These are phyloP conservation scores for Arthrinium puccinioides DNA, from an alignment of 2,329 filamentous ascomycete species.

Conservation along the genomic window DNA sequence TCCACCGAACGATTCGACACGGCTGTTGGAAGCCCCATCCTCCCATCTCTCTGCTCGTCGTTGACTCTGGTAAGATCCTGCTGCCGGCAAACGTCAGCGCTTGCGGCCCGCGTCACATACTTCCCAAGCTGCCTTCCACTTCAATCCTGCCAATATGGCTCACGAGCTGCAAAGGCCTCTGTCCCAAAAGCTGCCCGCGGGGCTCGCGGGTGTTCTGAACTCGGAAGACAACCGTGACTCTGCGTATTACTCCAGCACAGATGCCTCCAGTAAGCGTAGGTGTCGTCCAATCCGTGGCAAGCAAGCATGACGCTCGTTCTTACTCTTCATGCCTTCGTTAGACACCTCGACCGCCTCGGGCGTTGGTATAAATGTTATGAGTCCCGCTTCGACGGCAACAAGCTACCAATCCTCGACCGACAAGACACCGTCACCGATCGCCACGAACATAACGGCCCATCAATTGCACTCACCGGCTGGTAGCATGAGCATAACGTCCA, in stretches of 20 bases:
- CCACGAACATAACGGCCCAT: conserved; percentile 42
- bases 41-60: too few species aligned
- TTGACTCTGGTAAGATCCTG: too few species aligned
- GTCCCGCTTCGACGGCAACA: conserved; percentile 29
- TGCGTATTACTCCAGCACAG: conserved; percentile 42
- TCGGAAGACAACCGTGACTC: conserved; percentile 45
- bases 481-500: conserved; percentile 60
- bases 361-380: conserved; percentile 29
- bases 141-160: conserved; percentile 21
- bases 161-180: conserved; percentile 27
- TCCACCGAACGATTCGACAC: too few species aligned
- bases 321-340: conserved; percentile 13
- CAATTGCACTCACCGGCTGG: conserved; percentile 49
- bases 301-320: background rate
- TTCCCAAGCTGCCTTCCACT: too few species aligned
- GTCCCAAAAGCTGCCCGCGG: conserved; percentile 39
- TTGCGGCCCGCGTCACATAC: too few species aligned
- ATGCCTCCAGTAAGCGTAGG: conserved; percentile 45
- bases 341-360: conserved; percentile 40
- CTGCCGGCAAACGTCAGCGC: too few species aligned
- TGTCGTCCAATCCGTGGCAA: conserved; percentile 7
- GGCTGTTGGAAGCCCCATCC: too few species aligned
- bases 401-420: conserved; percentile 48
- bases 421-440: conserved; percentile 56
- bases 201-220: conserved; percentile 44